Evolutionary conservation across 2,329 filamentous ascomycete genomes (phyloP).

Genomic region (Exutisphaerella laricina): DNA sequence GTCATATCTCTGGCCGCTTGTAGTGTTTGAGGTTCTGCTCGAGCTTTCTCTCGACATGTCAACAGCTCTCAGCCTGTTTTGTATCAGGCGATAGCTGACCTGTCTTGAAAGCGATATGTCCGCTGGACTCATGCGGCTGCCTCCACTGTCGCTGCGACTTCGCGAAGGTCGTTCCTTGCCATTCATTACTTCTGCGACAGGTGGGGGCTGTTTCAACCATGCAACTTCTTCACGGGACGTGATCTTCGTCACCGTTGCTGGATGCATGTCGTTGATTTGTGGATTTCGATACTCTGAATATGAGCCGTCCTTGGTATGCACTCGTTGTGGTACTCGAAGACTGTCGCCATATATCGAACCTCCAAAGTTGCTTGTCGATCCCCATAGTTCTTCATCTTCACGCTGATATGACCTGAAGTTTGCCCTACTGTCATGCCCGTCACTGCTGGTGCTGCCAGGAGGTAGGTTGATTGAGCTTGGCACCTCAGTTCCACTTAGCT

Average conservation of each 20-base stretch:
- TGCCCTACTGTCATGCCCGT: slow-evolving; percentile 52
- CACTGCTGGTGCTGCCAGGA: slow-evolving; percentile 33
- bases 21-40: slow-evolving; percentile 20
- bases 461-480: slow-evolving; percentile 24
- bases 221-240: slow-evolving; percentile 54
- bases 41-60: slow-evolving; percentile 36
- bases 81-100: slow-evolving; percentile 36
- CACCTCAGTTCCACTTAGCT: slow-evolving; percentile 36
- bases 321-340: slow-evolving; percentile 36
- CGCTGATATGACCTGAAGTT: slow-evolving; percentile 75
- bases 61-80: slow-evolving; percentile 26
- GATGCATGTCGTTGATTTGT: slow-evolving; percentile 65
- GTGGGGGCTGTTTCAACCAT: slow-evolving; percentile 93
- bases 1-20: slow-evolving; percentile 30
- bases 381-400: slow-evolving; percentile 85
- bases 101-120: slow-evolving; percentile 29
- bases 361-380: slow-evolving; percentile 38
- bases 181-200: slow-evolving; percentile 84
- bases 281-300: slow-evolving; percentile 30
- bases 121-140: slow-evolving; percentile 31
- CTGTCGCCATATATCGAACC: slow-evolving; percentile 16
- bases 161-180: slow-evolving; percentile 66
- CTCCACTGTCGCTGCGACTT: slow-evolving; percentile 51
- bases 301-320: slow-evolving; percentile 13
- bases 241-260: slow-evolving; percentile 43